Evolutionary conservation across 2,329 filamentous ascomycete genomes (phyloP), one percentile per base, ranked within the genome.

Genomic region (Claviceps cyperi): DNA sequence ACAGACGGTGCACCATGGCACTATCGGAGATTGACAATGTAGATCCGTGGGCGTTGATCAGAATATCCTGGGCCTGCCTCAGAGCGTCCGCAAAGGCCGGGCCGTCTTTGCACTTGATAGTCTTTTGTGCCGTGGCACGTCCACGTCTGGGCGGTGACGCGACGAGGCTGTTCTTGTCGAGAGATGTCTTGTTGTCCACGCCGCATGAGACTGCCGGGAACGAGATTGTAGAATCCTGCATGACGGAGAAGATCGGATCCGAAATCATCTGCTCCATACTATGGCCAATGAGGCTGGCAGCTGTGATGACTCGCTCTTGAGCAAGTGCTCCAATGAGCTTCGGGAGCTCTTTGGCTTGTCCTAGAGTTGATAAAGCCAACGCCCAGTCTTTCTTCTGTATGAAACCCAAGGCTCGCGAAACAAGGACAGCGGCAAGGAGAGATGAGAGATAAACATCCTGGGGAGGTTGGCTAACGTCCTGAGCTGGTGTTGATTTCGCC

Each of bases 201-300:
- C 66, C 62, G 55, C 64, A 60, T 22, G 69, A 68, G 38, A 91
- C 72, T 0, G 86, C 81, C 1, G 90, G 88, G 52, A 91, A 84
- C 0, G 89, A 94, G 24, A 96, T 81, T 0, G 89, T 95, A 0
- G 92, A 96, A 59, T 98, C 92, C 44, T 91, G 86, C 15, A 97
- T 76, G 9, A 91, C 85, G 17, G 87, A 94, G 64, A 91, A 94
- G 3, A 92, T 84, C 2, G 90, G 83, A 64, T 95, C 86, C 4
- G 77, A 76, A 13, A 81, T 76, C 71, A 95, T 86, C 59, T 83
- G 76, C 45, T 83, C 78, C 58, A 84, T 73, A 54, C 82, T 84
- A 62, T 84, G 76, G 15, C 79, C 74, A 52, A 88, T 71, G 43
- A 85, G 75, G 44, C 83, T 79, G 49, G 80, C 80, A 19, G 84